Evolutionary conservation across 2,329 filamentous ascomycete species (phyloP), one percentile per base, ranked within the genome.

Genomic region (Aspergillus aculeatinus): DNA sequence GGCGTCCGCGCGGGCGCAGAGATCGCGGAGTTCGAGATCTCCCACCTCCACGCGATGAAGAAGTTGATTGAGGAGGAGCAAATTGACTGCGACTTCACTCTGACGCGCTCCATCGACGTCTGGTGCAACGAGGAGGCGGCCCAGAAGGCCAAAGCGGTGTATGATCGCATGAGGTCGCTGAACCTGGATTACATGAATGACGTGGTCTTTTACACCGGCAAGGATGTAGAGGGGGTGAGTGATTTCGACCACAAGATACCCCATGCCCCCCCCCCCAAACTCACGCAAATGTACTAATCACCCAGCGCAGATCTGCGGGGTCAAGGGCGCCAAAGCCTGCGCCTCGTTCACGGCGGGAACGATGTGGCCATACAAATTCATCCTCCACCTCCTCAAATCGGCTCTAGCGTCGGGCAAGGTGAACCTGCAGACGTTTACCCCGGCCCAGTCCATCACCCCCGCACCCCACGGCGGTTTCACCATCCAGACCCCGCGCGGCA

Each of bases 341-440:
- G 71, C 76, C 12, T 69, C 70, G 1, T 75, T 68, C 54, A 70
- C 75, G 0, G 67, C 74, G 0, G 74, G 60, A 5, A 69, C 72
- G 1, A 63, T 77, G 5, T 77, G 74, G 74, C 92, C 92, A 0
- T 96, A 96, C 74, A 96, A 95, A 76, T 83, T 96, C 29, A 87
- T 96, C 3, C 80, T 85, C 0, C 88, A 85, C 75, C 81, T 93
- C 74, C 81, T 92, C 0, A 77, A 94, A 1, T 85, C 25, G 0
- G 33, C 90, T 70, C 80, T 92, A 0, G 65, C 84, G 19, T 76
- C 76, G 25, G 72, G 65, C 55, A 80, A 79, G 0, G 64, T 85
- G 23, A 82, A 84, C 59, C 62, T 86, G 48, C 83, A 86, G 65
- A 83, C 83, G 0, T 73, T 76, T 59, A 86, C 83, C 4, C 75